Base-by-base conservation (phyloP, 441 rosid genomes). In the Syzygium malaccense region DNA sequence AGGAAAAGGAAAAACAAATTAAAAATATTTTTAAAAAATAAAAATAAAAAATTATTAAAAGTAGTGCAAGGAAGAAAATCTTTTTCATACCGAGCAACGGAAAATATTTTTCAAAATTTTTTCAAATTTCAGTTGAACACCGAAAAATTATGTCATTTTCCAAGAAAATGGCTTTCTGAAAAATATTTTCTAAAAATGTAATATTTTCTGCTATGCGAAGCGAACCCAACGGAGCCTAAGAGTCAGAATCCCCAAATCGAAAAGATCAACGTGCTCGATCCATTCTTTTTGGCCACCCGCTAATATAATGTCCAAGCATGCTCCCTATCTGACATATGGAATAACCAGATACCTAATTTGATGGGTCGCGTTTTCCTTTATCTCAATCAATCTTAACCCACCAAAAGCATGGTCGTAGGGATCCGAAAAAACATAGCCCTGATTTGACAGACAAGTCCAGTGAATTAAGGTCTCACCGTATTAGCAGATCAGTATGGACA, bases 171-270 rank as follows among this genome's bases (percentile, higher is more conserved):
- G 7, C 2, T 45, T 45, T 9, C 48, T 7, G 0, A 7, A 45
- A 45, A 45, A 45, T 0, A 45, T 7, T 45, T 7, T 45, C 1
- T 8, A 45, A 2, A 45, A 45, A 45, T 0, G 9, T 45, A 45
- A 41, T 0, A 41, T 41, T 41, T 41, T 41, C 1, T 8, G 45
- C n/a, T n/a, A n/a, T n/a, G n/a, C n/a, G n/a, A n/a, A n/a, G n/a
- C 1, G 45, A 45, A 45, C 1, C 9, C 0, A 45, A 45, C 0
- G 2, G 48, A 45, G 48, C 9, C 9, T 45, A 7, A 45, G 9
- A 7, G 9, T 45, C 48, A 7, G 48, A 45, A 7, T 45, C n/a
- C n/a, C n/a, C n/a, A n/a, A n/a, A n/a, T n/a, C n/a, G n/a, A n/a
- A n/a, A n/a, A n/a, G n/a, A n/a, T n/a, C n/a, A n/a, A 45, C 26